Evolutionary conservation across 805 yeast genomes (phyloP), one percentile per base, ranked within the genome.

Genomic region (Saturnispora kantuleensis): DNA sequence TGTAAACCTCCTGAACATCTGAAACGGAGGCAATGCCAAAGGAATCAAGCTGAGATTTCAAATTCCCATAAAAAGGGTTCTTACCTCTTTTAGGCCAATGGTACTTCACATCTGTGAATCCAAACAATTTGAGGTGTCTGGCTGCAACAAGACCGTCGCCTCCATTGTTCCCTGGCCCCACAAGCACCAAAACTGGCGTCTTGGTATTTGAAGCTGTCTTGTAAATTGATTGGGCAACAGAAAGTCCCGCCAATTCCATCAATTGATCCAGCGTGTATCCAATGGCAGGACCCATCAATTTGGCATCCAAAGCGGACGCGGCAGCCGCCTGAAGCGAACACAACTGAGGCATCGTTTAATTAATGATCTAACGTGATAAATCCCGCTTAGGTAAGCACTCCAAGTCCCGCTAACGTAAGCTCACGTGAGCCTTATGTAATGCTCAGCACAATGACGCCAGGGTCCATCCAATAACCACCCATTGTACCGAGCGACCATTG

Each of bases 131-230:
- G 50, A 93, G 67, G 59, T 93, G 98, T 36, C 98, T 71, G 1
- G 97, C 95, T 28, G 96, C 95, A 1, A 93, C 98, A 11, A 93
- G 66, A 0, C 97, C 98, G 64, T 93, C 98, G 2, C 97, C 98
- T 1, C 96, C 90, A 57, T 93, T 93, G 57, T 93, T 93, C 1
- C 98, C 98, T 0, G 97, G 97, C 0, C 98, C 98, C 10, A 81
- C 87, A 5, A 93, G 67, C 1, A 93, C 73, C 5, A 47, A 16
- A 35, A 89, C 65, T 18, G 34, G 26, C 8, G 26, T 30, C n/a
- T 42, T 15, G 1, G 88, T 80, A 10, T 62, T 66, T 33, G 67
- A 62, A 3, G 44, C 18, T 1, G 79, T 79, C 2, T 95, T 94
- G 56, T 76, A 78, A 3, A 89, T 73, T 1, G 95, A 85, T 55